A percentile compares a stretch with the other conserved stretches of the same genome.
phyloP scores from a whole-genome alignment of 2,329 filamentous ascomycete species.

The Fusarium dimerum region DNA sequence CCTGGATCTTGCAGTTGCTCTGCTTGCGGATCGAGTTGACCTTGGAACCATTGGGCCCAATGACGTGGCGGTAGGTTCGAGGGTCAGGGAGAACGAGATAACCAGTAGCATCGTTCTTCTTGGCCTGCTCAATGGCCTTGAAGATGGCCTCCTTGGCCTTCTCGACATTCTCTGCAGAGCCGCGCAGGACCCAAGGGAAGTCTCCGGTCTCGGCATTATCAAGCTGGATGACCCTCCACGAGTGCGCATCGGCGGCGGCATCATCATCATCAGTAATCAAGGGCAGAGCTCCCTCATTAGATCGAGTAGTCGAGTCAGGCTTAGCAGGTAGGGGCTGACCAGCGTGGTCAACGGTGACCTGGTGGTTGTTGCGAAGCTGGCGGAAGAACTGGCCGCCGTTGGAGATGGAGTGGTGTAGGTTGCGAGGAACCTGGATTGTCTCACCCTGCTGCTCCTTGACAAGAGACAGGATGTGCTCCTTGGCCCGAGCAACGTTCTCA shows the following conservation, averaged over 20 bases:
- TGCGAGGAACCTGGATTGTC: constrained; percentile 79
- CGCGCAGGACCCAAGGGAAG: constrained; percentile 88
- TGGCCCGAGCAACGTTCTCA: constrained; percentile 79
- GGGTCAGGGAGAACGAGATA: constrained; percentile 91
- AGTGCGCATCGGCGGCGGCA: constrained; percentile 66
- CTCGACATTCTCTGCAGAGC: constrained; percentile 73
- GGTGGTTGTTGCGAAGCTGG: constrained; percentile 79
- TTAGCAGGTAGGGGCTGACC: constrained; percentile 76
- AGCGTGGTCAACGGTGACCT: constrained; percentile 89
- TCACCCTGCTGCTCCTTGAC: constrained; percentile 87
- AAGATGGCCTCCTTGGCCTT: constrained; percentile 78
- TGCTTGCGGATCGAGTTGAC: constrained; percentile 92
- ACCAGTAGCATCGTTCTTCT: constrained; percentile 71
- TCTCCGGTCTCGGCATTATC: constrained; percentile 64
- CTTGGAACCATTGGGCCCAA: constrained; percentile 84
- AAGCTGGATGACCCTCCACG: constrained; percentile 78
- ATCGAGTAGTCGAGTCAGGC: constrained; percentile 55
- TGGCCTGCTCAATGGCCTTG: constrained; percentile 70
- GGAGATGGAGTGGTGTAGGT: constrained; percentile 79
- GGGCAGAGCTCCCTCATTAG: constrained; percentile 69
- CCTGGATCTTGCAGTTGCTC: constrained; percentile 91
- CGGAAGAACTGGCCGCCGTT: constrained; percentile 96
- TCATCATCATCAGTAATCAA: constrained; percentile 87
- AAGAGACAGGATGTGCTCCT: constrained; percentile 76
- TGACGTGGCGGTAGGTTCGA: constrained; percentile 83